Conservation (phyloP, 106 monocot genomes). For the Dioscorea dumetorum region DNA sequence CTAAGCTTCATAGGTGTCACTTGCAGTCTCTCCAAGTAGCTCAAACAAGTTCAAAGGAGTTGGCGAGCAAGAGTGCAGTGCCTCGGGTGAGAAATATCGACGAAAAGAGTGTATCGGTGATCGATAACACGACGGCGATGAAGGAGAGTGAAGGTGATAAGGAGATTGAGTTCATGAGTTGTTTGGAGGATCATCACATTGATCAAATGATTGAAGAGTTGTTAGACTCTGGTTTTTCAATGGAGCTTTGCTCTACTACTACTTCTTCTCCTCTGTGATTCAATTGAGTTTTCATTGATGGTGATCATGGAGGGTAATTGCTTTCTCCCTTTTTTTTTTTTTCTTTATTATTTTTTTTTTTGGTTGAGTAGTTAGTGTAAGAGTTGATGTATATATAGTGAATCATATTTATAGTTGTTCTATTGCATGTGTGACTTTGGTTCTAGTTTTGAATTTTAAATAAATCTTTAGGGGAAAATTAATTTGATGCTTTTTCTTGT, state of each 20-base stretch:
- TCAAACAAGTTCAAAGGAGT: neutral
- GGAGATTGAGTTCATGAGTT: constrained; percentile 8
- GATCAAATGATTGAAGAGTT: constrained; percentile 92
- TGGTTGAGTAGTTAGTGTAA: neutral
- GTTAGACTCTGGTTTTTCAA: constrained; percentile 37
- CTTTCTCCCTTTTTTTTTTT: too few relatives aligned
- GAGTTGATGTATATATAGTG: neutral
- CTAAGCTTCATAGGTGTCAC: constrained; percentile 54
- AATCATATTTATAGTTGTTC: neutral
- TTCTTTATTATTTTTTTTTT: neutral
- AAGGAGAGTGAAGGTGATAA: neutral
- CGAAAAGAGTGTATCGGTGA: too few relatives aligned
- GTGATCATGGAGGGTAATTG: too few relatives aligned
- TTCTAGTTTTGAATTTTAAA: neutral
- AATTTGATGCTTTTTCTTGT: too few relatives aligned
- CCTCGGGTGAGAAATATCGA: too few relatives aligned
- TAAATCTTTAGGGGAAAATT: too few relatives aligned
- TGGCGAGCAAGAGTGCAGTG: too few relatives aligned
- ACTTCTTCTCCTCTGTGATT: too few relatives aligned
- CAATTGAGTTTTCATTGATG: neutral
- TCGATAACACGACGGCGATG: neutral
- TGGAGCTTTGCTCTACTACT: constrained; percentile 40
- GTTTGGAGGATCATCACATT: constrained; percentile 51
- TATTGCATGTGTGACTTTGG: neutral
- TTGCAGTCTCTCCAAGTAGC: constrained; percentile 23